phyloP scores from a whole-genome alignment of 768 basidiomycete genomes.

The Boletellus ananiceps region DNA sequence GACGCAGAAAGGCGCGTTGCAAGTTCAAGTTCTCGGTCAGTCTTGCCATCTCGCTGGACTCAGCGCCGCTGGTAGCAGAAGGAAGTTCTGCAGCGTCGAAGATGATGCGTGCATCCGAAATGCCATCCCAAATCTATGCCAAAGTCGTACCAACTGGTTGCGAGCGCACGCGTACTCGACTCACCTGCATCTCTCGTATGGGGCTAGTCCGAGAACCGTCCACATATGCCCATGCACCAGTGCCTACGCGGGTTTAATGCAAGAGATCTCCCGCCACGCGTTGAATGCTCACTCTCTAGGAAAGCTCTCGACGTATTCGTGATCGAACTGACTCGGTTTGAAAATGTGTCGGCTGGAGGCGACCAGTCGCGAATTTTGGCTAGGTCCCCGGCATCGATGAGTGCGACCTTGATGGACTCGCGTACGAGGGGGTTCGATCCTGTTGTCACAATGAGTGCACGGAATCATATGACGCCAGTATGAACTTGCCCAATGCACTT shows the following conservation, averaged over 20 bases:
- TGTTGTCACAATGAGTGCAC: constrained; percentile 21
- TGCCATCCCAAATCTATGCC: constrained; percentile 83
- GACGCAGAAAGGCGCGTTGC: constrained; percentile 74
- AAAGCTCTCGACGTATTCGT: constrained; percentile 70
- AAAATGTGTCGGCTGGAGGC: constrained; percentile 50
- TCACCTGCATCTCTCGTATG: constrained; percentile 82
- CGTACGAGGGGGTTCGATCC: constrained; percentile 50
- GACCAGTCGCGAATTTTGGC: constrained; percentile 65
- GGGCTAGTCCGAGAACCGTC: constrained; percentile 62
- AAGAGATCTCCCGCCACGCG: background rate
- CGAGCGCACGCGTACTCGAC: constrained; percentile 5
- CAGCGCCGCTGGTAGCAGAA: constrained; percentile 22
- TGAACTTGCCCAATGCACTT: constrained; percentile 67
- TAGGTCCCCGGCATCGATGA: constrained; percentile 82
- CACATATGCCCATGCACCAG: constrained; percentile 81
- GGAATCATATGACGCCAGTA: background rate
- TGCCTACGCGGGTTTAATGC: constrained; percentile 42
- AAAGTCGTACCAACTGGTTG: constrained; percentile 2
- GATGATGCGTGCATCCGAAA: constrained; percentile 72
- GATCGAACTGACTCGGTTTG: constrained; percentile 84
- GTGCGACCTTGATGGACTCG: constrained; percentile 55
- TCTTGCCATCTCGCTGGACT: constrained; percentile 60
- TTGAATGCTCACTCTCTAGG: constrained; percentile 48
- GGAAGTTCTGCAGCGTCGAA: constrained; percentile 54
- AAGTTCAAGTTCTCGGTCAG: constrained; percentile 92